Conservation (phyloP, 2,329 filamentous ascomycete species). For the Aspergillus fructus region DNA sequence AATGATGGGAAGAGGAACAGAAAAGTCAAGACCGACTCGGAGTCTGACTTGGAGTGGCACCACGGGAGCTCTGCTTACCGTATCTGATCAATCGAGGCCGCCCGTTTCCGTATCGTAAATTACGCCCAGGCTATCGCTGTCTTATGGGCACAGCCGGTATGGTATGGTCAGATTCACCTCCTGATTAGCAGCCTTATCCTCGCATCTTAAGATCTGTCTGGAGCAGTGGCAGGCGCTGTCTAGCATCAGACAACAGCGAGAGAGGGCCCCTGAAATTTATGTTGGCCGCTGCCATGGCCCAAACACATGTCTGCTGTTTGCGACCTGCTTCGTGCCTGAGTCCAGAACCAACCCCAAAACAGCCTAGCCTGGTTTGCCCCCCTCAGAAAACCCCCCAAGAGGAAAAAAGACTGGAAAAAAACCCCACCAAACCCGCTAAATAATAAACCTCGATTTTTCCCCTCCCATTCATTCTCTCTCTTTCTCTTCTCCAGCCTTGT, state of each 20-base stretch:
- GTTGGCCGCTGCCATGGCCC: neutral
- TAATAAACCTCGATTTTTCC: constrained; percentile 31
- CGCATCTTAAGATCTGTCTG: neutral
- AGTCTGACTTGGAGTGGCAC: constrained; percentile 8
- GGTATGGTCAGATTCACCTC: constrained; percentile 1
- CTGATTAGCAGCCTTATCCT: neutral
- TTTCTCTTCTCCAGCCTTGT: constrained; percentile 26
- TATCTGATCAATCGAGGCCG: neutral
- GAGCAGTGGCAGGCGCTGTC: neutral
- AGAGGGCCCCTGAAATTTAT: neutral
- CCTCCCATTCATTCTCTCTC: constrained; percentile 26
- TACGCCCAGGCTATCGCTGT: neutral
- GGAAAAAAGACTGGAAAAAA: constrained; percentile 15
- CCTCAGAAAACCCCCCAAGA: constrained; percentile 1
- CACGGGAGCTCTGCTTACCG: constrained; percentile 11
- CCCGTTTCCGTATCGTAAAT: neutral
- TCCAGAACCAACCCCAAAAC: constrained; percentile 4
- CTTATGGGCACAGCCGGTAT: neutral
- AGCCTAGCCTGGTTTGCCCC: constrained; percentile 1
- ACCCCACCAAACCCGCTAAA: constrained; percentile 24
- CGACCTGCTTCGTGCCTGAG: constrained; percentile 6
- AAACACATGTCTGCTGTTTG: neutral
- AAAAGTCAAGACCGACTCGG: constrained; percentile 11
- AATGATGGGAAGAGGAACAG: constrained; percentile 4
- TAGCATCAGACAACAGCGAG: neutral